A percentile compares a stretch with the other conserved stretches of the same genome.
phyloP scores from a whole-genome alignment of 73 alveolate genomes.

The Tetrahymena malaccensis region DNA sequence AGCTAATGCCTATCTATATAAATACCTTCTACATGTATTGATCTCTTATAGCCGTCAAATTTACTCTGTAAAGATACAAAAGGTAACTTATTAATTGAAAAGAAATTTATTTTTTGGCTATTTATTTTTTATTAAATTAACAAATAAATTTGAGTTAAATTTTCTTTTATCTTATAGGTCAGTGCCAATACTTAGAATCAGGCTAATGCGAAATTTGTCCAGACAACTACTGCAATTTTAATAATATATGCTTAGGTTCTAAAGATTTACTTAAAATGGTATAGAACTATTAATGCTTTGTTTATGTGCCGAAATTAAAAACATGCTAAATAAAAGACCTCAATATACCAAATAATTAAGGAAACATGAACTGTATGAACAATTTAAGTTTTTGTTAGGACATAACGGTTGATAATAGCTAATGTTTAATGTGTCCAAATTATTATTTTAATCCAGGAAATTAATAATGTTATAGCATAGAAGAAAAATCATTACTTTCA shows the following conservation, averaged over 20 bases:
- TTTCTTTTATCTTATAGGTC: background rate
- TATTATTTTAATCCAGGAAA: background rate
- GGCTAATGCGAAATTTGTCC: background rate
- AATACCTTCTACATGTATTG: background rate
- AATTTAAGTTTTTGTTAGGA: background rate
- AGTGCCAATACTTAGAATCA: background rate
- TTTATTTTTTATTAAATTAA: background rate
- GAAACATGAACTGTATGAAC: background rate
- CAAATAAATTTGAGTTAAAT: too few species aligned
- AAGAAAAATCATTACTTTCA: background rate
- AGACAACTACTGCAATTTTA: background rate
- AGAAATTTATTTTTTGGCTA: background rate
- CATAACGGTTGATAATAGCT: background rate
- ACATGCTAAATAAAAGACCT: background rate
- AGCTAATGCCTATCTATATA: background rate
- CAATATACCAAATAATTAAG: background rate
- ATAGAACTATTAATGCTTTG: background rate
- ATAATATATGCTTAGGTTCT: background rate
- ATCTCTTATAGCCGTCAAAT: background rate
- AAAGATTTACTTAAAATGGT: background rate
- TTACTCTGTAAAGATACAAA: background rate
- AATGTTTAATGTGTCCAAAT: background rate
- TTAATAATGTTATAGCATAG: background rate
- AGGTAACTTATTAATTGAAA: background rate
- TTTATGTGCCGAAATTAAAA: background rate